Percentiles rank a stretch among this genome's conserved stretches.
Evolutionary conservation across 1,284 basidiomycete genomes (phyloP).

Genomic region (Ustilago esculenta): DNA sequence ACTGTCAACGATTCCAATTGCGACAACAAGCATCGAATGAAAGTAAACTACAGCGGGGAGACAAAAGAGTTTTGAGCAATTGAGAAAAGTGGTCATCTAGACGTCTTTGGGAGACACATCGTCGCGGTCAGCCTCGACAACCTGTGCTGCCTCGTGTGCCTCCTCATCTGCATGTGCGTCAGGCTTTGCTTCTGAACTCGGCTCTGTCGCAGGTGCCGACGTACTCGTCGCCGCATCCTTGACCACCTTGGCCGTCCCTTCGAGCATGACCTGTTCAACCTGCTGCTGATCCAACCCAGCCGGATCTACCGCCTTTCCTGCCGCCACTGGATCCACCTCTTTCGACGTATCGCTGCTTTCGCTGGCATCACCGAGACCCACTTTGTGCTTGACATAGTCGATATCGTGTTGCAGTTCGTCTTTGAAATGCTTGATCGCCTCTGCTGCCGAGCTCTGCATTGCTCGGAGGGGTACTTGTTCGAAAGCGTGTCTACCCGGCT

Average conservation of each 20-base stretch:
- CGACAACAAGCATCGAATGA: background rate
- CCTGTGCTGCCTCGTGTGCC: conserved; percentile 43
- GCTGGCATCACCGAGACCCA: conserved; percentile 11
- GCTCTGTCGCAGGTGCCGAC: conserved; percentile 1
- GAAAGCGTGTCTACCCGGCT: conserved; percentile 49
- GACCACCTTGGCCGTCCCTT: conserved; percentile 44
- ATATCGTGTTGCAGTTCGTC: conserved; percentile 33
- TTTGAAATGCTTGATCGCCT: conserved; percentile 24
- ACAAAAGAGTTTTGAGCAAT: too few relatives aligned
- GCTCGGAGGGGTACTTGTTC: conserved; percentile 37
- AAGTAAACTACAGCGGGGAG: too few relatives aligned
- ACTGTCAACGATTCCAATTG: background rate
- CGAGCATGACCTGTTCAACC: conserved; percentile 52
- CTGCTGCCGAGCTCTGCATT: conserved; percentile 23
- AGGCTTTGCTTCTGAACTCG: conserved; percentile 8
- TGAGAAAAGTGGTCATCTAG: too few relatives aligned
- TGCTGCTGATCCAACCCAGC: conserved; percentile 53
- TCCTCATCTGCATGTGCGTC: conserved; percentile 46
- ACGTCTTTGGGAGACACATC: conserved; percentile 7
- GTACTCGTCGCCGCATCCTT: background rate
- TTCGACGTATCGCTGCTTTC: background rate
- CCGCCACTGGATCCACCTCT: conserved; percentile 14
- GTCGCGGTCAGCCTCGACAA: conserved; percentile 25
- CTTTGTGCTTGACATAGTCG: conserved; percentile 26
- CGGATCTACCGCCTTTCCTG: conserved; percentile 27